Percentiles rank a stretch among this genome's conserved stretches.
These are phyloP conservation scores for Triadica sebifera DNA, from an alignment of 345 rosid species.

Conservation along the genomic window DNA sequence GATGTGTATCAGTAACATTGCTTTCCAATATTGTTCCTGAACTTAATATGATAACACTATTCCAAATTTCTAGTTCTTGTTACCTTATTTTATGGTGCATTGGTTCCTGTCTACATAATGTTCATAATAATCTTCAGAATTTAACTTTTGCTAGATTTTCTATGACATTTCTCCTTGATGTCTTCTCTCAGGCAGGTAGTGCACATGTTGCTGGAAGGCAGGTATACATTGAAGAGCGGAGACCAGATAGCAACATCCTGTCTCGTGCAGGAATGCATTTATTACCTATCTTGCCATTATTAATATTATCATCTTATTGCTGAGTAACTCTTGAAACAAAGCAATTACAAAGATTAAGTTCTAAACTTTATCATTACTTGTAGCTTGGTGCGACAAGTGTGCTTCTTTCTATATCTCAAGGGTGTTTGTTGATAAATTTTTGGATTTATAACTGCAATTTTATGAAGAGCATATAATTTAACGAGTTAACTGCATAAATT, in stretches of 20 bases:
- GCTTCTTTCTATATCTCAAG: no score
- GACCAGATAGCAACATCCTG: constrained; percentile 58
- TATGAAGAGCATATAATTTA: no score
- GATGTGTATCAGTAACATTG: neutral
- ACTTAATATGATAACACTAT: neutral
- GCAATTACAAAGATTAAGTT: no score
- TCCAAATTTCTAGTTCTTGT: neutral
- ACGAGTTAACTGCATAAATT: no score
- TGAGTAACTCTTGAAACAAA: no score
- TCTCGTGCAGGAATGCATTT: constrained; percentile 49
- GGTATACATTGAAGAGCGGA: constrained; percentile 67
- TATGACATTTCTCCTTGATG: neutral
- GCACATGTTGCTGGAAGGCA: constrained; percentile 57
- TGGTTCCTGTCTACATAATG: neutral
- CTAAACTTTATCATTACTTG: no score
- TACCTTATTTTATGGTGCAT: neutral
- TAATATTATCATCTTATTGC: no score
- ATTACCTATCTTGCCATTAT: neutral
- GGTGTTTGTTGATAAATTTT: no score
- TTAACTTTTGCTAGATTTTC: neutral
- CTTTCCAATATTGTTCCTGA: neutral
- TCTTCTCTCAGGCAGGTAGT: constrained; percentile 42
- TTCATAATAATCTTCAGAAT: neutral
- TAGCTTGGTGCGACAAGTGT: no score
- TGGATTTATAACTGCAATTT: no score